A percentile compares a stretch with the other conserved stretches of the same genome.
phyloP scores from a whole-genome alignment of 75 land plant species.

The Sequoia sempervirens region DNA sequence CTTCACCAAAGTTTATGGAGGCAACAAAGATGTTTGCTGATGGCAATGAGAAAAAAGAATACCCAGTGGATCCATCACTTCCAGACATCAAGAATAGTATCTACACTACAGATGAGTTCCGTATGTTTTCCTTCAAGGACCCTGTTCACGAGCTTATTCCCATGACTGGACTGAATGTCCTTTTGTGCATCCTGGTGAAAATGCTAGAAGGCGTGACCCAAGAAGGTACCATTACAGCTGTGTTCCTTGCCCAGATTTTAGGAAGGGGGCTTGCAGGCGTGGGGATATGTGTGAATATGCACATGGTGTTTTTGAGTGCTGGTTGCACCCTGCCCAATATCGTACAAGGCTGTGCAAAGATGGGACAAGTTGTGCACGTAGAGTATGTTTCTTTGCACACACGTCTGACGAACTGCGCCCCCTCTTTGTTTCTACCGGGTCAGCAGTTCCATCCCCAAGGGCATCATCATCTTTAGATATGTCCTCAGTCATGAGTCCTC shows the following conservation, averaged over 20 bases:
- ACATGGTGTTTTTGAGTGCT: conserved; percentile 87
- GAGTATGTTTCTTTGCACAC: conserved; percentile 78
- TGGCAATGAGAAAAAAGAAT: conserved; percentile 53
- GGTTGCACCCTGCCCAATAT: conserved; percentile 88
- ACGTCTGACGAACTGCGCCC: conserved; percentile 69
- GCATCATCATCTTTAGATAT: conserved; percentile 40
- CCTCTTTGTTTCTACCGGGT: conserved; percentile 61
- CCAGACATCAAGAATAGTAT: conserved; percentile 83
- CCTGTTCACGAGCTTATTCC: conserved; percentile 74
- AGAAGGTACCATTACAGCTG: conserved; percentile 79
- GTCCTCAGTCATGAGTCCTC: conserved; percentile 44
- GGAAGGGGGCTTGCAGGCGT: conserved; percentile 71
- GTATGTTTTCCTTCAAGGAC: conserved; percentile 86
- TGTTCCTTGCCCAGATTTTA: conserved; percentile 86
- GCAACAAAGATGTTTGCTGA: conserved; percentile 9
- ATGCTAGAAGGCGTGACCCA: conserved; percentile 77
- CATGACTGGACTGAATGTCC: conserved; percentile 95
- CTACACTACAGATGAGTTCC: conserved; percentile 74
- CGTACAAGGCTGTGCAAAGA: conserved; percentile 76
- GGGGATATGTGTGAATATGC: conserved; percentile 84
- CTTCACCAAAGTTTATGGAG: conserved; percentile 23
- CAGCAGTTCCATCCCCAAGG: conserved; percentile 72
- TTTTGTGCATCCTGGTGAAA: conserved; percentile 86
- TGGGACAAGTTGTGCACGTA: conserved; percentile 49
- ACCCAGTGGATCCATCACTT: conserved; percentile 59